A percentile compares a stretch with the other conserved stretches of the same genome.
Evolutionary conservation across 2,329 filamentous ascomycete genomes (phyloP).

Genomic region (Ustulina deusta): DNA sequence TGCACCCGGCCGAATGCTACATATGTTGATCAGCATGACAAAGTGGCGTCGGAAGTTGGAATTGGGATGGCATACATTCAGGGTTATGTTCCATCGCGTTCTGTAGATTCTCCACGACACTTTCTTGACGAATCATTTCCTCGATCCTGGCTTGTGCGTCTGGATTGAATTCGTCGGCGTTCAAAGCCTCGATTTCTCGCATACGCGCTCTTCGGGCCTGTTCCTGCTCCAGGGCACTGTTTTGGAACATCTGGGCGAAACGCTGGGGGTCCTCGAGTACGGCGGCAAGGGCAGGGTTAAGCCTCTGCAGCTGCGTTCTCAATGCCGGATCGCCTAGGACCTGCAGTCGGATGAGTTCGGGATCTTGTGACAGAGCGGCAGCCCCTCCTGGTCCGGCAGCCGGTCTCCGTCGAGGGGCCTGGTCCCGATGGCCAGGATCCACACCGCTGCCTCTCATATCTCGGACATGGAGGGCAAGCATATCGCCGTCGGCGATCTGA

Average conservation of each 20-base stretch:
- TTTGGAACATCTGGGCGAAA: constrained; percentile 79
- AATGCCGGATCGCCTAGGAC: constrained; percentile 82
- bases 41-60: not conserved
- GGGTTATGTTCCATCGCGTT: constrained; percentile 98
- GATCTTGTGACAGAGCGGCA: constrained; percentile 65
- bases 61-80: constrained; percentile 76
- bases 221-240: constrained; percentile 76
- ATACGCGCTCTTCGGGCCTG: constrained; percentile 81
- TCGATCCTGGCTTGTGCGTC: constrained; percentile 93
- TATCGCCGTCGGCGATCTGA: constrained; percentile 86
- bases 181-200: constrained; percentile 84
- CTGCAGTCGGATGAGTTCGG: constrained; percentile 85
- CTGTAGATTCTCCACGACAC: constrained; percentile 94
- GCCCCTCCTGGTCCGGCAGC: constrained; percentile 27
- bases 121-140: constrained; percentile 95
- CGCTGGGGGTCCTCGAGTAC: constrained; percentile 79
- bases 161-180: constrained; percentile 93
- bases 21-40: constrained; percentile 37
- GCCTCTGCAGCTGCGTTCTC: constrained; percentile 75
- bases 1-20: constrained; percentile 93
- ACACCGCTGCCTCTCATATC: constrained; percentile 65
- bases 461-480: constrained; percentile 87
- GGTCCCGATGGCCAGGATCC: constrained; percentile 52
- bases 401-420: constrained; percentile 50
- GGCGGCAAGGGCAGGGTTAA: constrained; percentile 81